These are phyloP conservation scores for Perkinsus olseni DNA, from an alignment of 169 alveolate species.

Conservation along the genomic window DNA sequence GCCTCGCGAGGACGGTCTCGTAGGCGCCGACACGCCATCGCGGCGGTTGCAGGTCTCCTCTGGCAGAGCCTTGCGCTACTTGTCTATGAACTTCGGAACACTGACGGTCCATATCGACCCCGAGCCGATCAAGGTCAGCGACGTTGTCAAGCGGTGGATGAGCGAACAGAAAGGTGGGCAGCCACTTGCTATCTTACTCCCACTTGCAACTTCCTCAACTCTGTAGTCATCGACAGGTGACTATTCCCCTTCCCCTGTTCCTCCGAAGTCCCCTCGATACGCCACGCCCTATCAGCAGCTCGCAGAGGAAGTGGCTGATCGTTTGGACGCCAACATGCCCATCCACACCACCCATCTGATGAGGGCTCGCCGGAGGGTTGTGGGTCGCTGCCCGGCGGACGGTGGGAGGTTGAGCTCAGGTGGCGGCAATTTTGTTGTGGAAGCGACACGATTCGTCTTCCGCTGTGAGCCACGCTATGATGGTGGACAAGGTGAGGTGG, in stretches of 20 bases:
- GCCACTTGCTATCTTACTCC: no score
- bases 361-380: no score
- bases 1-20: background rate
- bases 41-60: no score
- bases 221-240: no score
- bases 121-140: background rate
- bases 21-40: background rate
- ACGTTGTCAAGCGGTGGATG: background rate
- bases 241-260: background rate
- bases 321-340: background rate
- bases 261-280: background rate
- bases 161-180: background rate
- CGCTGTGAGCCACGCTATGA: background rate
- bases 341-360: background rate
- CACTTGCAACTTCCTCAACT: no score
- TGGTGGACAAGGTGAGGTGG: background rate
- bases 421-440: background rate
- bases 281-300: background rate
- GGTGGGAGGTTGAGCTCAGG: background rate
- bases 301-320: background rate
- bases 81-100: background rate
- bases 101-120: background rate
- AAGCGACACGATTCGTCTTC: background rate
- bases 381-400: background rate
- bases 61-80: background rate